These are phyloP conservation scores for Magnaporthiopsis poae DNA, from an alignment of 2,329 filamentous ascomycete genomes.

Conservation along the genomic window DNA sequence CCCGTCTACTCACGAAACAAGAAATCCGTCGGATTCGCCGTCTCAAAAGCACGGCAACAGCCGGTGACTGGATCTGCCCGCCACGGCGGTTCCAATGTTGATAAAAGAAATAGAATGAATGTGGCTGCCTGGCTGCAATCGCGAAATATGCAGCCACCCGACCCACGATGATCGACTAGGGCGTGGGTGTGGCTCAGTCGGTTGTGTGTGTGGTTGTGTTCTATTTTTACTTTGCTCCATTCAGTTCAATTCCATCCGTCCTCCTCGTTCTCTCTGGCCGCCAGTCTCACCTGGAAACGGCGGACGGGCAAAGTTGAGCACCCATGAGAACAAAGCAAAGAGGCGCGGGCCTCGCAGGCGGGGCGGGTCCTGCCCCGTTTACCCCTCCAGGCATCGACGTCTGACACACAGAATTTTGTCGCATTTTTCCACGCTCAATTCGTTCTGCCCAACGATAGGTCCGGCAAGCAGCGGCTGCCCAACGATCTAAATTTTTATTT, in stretches of 20 bases:
- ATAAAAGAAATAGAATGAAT: not conserved
- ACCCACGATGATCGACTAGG: too few species aligned
- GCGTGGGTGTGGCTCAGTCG: too few species aligned
- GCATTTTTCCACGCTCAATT: not conserved
- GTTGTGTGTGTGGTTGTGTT: too few species aligned
- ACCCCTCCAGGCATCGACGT: not conserved
- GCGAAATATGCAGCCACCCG: too few species aligned
- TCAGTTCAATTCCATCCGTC: too few species aligned
- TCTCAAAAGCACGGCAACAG: not conserved
- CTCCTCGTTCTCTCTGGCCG: too few species aligned
- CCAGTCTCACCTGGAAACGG: not conserved
- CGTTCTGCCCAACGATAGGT: not conserved
- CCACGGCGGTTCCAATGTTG: not conserved
- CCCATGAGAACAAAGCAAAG: too few species aligned
- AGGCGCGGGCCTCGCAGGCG: too few species aligned
- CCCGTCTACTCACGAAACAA: too few species aligned
- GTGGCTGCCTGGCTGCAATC: not conserved
- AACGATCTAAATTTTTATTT: not conserved
- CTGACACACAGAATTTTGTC: not conserved
- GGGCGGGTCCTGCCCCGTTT: not conserved
- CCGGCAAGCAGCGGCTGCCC: conserved; percentile 1
- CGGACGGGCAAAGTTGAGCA: not conserved
- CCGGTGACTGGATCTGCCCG: not conserved
- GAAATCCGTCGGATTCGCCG: too few species aligned
- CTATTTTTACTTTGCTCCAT: too few species aligned